Percentiles rank a stretch among this genome's conserved stretches.
phyloP scores from a whole-genome alignment of 1,284 basidiomycete genomes.

The Heliocybe sulcata region DNA sequence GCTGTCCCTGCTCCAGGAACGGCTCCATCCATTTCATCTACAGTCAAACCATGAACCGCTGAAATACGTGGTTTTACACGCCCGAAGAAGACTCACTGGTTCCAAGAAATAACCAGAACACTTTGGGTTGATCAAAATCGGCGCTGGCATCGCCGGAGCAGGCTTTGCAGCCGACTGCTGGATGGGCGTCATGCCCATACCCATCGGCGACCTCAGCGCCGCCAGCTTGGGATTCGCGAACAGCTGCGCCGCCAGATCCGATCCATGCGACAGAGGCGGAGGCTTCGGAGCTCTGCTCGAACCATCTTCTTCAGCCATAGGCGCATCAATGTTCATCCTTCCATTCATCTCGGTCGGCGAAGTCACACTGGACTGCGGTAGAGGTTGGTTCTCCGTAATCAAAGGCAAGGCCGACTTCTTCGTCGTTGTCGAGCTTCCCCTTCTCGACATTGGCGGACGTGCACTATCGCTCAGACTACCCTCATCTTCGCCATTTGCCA shows the following conservation, averaged over 20 bases:
- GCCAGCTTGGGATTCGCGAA: constrained; percentile 47
- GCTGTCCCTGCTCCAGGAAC: constrained; percentile 62
- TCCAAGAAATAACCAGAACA: constrained; percentile 98
- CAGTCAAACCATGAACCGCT: not conserved
- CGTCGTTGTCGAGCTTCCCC: not conserved
- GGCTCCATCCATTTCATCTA: constrained; percentile 96
- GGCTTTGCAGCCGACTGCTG: constrained; percentile 1
- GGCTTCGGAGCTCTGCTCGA: not conserved
- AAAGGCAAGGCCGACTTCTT: not conserved
- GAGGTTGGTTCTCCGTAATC: not conserved
- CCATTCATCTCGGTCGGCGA: constrained; percentile 11
- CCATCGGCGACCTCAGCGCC: constrained; percentile 32
- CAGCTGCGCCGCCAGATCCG: constrained; percentile 44
- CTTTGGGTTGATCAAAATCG: constrained; percentile 66
- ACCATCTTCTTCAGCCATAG: not conserved
- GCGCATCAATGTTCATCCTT: constrained; percentile 19
- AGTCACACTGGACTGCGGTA: not conserved
- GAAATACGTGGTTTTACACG: not conserved
- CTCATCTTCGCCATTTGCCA: constrained; percentile 20
- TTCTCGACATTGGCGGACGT: not conserved
- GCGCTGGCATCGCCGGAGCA: constrained; percentile 15
- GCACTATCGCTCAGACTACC: constrained; percentile 10
- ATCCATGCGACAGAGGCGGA: constrained; percentile 21
- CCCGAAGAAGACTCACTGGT: constrained; percentile 61
- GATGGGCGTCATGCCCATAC: constrained; percentile 24